A percentile compares a stretch with the other conserved stretches of the same genome.
phyloP scores from a whole-genome alignment of 495 filamentous ascomycete species.

The Aspergillus indologenus region DNA sequence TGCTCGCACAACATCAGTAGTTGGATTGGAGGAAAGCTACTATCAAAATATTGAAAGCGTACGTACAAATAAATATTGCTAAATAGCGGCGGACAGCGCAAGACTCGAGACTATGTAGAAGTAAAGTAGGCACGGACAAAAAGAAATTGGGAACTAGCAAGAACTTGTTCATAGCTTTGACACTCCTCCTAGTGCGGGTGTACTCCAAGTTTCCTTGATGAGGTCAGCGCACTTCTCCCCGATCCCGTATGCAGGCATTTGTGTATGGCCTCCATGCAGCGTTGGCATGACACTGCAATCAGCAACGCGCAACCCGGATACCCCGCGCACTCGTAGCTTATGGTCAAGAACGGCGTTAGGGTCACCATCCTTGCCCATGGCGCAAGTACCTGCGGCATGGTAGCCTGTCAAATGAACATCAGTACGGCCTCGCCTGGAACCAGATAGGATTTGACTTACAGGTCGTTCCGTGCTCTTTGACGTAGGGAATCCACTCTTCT shows the following conservation, averaged over 20 bases:
- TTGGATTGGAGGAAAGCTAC: too few relatives aligned
- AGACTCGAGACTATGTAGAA: too few relatives aligned
- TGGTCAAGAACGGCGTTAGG: constrained; percentile 53
- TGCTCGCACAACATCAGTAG: too few relatives aligned
- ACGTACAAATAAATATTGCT: too few relatives aligned
- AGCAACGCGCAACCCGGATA: constrained; percentile 50
- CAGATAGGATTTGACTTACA: constrained; percentile 32
- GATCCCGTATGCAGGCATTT: constrained; percentile 59
- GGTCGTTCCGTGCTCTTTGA: constrained; percentile 51
- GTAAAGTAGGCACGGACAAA: too few relatives aligned
- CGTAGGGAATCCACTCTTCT: constrained; percentile 49
- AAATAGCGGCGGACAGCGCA: too few relatives aligned
- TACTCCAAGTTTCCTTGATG: constrained; percentile 47
- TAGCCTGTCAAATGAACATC: constrained; percentile 31
- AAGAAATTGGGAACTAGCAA: too few relatives aligned
- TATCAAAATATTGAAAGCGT: too few relatives aligned
- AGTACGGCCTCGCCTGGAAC: constrained; percentile 9
- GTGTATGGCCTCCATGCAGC: constrained; percentile 54
- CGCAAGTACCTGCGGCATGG: constrained; percentile 52
- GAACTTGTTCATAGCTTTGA: neutral
- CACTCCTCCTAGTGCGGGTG: neutral
- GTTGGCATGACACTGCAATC: constrained; percentile 57
- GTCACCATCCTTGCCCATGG: constrained; percentile 48
- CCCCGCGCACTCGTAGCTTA: constrained; percentile 50
- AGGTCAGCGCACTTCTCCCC: constrained; percentile 56